These are phyloP conservation scores for Tetrastigma voinierianum DNA, from an alignment of 164 flowering plant genomes.

Conservation along the genomic window DNA sequence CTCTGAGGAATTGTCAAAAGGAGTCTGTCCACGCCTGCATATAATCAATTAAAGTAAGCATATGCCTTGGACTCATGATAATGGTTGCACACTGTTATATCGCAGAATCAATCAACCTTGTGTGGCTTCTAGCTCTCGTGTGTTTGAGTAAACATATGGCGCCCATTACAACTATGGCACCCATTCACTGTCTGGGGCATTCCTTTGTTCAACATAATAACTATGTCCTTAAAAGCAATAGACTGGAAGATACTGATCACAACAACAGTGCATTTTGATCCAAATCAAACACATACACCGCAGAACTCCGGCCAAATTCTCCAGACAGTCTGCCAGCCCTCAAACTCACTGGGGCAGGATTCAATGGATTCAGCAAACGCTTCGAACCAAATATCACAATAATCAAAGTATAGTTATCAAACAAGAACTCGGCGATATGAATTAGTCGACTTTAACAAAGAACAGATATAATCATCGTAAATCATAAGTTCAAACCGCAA, in stretches of 20 bases:
- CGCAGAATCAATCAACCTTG: constrained; percentile 84
- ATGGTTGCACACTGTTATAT: too few relatives aligned
- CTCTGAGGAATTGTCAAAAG: constrained; percentile 93
- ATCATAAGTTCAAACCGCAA: constrained; percentile 62
- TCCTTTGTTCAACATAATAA: constrained; percentile 86
- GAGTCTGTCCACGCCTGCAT: constrained; percentile 97
- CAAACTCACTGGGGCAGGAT: too few relatives aligned
- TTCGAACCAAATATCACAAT: constrained; percentile 96
- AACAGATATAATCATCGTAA: constrained; percentile 77
- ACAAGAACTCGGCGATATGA: constrained; percentile 89
- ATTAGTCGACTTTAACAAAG: constrained; percentile 62
- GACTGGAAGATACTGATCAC: constrained; percentile 91
- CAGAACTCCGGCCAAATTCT: constrained; percentile 68
- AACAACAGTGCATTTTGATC: constrained; percentile 55
- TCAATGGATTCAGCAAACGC: too few relatives aligned
- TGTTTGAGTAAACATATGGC: constrained; percentile 79
- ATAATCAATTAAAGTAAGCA: constrained; percentile 79
- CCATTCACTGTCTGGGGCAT: constrained; percentile 88
- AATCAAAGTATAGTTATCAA: constrained; percentile 89
- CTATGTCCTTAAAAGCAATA: constrained; percentile 92
- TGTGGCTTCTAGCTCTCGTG: constrained; percentile 78
- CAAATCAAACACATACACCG: constrained; percentile 95
- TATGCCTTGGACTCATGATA: constrained; percentile 84
- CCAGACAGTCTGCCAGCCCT: constrained; percentile 50
- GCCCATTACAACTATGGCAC: constrained; percentile 92